Conservation (phyloP, 73 alveolate genomes). For the Paramecium sexaurelia region DNA sequence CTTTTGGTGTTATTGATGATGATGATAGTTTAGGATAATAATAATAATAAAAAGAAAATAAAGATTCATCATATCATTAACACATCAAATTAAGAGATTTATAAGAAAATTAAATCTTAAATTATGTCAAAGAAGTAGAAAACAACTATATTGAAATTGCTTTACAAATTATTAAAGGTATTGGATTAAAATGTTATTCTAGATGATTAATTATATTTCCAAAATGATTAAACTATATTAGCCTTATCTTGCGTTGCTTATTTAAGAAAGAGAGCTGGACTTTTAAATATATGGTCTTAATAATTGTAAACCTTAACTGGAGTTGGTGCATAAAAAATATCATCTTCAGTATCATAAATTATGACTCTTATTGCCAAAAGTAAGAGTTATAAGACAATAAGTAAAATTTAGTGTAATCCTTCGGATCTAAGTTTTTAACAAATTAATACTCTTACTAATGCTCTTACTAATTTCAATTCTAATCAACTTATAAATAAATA, state of each 20-base stretch:
- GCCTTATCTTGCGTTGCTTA: constrained; percentile 52
- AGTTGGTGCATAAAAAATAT: constrained; percentile 10
- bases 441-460: not conserved
- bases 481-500: not conserved
- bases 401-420: not conserved
- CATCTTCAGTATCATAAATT: constrained; percentile 25
- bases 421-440: not conserved
- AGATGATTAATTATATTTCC: not conserved
- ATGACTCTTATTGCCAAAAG: constrained; percentile 47
- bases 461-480: not conserved
- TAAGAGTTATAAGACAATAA: not conserved
- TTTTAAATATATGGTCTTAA: constrained; percentile 43
- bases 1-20: constrained; percentile 60
- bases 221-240: not conserved
- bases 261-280: constrained; percentile 39
- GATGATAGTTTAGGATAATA: constrained; percentile 25
- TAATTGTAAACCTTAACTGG: constrained; percentile 3
- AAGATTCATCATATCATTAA: not conserved
- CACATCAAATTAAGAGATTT: constrained; percentile 26
- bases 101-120: not conserved
- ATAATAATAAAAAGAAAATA: not conserved
- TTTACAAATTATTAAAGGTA: constrained; percentile 6
- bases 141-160: constrained; percentile 33
- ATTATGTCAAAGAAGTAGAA: constrained; percentile 44
- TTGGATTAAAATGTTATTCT: not conserved